Evolutionary conservation across 371 early-diverging fungal species (phyloP), one percentile per base, ranked within the genome.

Genomic region (Coemansia sp.): DNA sequence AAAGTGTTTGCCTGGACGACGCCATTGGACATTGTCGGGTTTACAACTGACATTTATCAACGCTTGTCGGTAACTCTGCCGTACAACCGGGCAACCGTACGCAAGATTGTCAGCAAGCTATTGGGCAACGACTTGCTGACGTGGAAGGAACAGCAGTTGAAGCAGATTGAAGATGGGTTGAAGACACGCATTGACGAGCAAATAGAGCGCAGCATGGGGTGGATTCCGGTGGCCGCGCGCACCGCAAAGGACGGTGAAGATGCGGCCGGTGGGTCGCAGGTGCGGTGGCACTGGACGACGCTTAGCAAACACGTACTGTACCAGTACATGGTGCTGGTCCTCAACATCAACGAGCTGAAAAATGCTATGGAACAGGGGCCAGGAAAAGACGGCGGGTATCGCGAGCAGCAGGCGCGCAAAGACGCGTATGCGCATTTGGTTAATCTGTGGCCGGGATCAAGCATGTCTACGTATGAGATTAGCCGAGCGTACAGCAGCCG

Each of bases 211-310:
- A 66, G 60, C 5, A 61, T 73, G 58, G 80, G 76, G 9, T 80
- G 78, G 73, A 77, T 74, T 8, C 72, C 73, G 1, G 79, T 76
- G 0, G 66, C 15, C 57, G 39, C 71, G 0, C 28, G 68, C 6
- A 36, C 36, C 9, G 26, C 63, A 4, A 73, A 80, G 48, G 76
- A 80, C 2, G 67, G 61, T 6, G 66, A 56, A 0, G 70, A 65
- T 0, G n/a, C 49, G 11, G 56, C 17, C 11, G 58, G 68, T 40
- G 72, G 64, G 6, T 48, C 81, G 12, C 80, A 71, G 28, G 73
- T 73, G 28, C 66, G 78, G 52, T 81, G 80, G 77, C 81, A 81
- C 24, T 81, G 81, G 81, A 82, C 80, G 19, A 80, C 81, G 48
- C 58, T 80, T 32, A 76, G 79, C 67, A 81, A 81, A 48, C 82